Evolutionary conservation across 73 alveolate genomes (phyloP).

Genomic region (Paramecium tetraurelia): DNA sequence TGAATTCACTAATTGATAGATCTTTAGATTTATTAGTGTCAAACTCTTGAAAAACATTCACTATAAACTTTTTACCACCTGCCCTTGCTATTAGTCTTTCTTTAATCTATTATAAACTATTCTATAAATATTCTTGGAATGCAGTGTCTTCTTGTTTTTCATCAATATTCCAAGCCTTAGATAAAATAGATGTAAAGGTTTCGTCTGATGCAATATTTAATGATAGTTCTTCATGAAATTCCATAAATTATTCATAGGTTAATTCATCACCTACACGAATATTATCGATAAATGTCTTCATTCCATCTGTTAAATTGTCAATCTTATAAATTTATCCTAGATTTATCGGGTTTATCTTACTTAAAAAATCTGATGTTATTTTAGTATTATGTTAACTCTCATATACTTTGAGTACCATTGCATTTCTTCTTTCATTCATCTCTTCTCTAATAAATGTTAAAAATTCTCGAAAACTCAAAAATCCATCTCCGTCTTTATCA

Average conservation of each 20-base stretch:
- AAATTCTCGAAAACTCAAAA: neutral
- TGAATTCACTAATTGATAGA: neutral
- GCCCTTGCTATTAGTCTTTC: neutral
- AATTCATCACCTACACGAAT: neutral
- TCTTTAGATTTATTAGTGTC: slow-evolving; percentile 23
- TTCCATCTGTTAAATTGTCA: neutral
- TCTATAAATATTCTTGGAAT: neutral
- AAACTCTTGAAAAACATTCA: neutral
- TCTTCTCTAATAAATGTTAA: neutral
- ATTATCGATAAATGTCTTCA: slow-evolving; percentile 21
- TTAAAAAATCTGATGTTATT: neutral
- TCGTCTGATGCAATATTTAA: neutral
- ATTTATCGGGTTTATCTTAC: neutral
- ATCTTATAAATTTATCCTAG: slow-evolving; percentile 9
- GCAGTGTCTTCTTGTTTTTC: slow-evolving; percentile 39
- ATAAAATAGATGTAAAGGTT: neutral
- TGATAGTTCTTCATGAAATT: slow-evolving; percentile 25
- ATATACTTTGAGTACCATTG: slow-evolving; percentile 12
- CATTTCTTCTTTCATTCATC: slow-evolving; percentile 49
- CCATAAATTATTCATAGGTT: neutral
- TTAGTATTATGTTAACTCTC: neutral
- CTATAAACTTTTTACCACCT: neutral
- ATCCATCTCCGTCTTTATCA: slow-evolving; percentile 26
- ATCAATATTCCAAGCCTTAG: slow-evolving; percentile 23
- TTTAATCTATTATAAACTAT: neutral